phyloP scores from a whole-genome alignment of 2,329 filamentous ascomycete species.

The Venturiaceae sp. region DNA sequence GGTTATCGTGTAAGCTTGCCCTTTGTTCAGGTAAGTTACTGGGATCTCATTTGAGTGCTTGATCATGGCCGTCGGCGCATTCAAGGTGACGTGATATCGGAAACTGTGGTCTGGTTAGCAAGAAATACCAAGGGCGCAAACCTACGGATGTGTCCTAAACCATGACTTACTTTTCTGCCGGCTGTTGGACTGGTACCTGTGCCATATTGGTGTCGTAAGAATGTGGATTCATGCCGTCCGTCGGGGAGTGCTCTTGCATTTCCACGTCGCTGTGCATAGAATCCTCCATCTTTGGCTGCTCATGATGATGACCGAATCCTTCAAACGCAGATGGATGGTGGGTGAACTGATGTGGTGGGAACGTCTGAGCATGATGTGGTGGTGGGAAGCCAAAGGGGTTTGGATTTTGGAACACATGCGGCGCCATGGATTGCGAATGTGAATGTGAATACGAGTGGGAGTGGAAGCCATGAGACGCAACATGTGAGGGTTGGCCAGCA shows the following conservation, averaged over 20 bases:
- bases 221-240: slow-evolving; percentile 43
- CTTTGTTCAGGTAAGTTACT: slow-evolving; percentile 96
- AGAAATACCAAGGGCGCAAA: not conserved
- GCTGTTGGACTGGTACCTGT: slow-evolving; percentile 23
- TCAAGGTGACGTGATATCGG: slow-evolving; percentile 80
- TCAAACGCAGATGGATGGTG: slow-evolving; percentile 76
- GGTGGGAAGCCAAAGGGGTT: slow-evolving; percentile 55
- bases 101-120: slow-evolving; percentile 47
- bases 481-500: slow-evolving; percentile 44
- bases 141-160: not conserved
- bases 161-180: slow-evolving; percentile 36
- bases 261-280: slow-evolving; percentile 43
- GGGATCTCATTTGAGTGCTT: slow-evolving; percentile 84
- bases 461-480: slow-evolving; percentile 62
- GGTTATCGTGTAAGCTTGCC: slow-evolving; percentile 83
- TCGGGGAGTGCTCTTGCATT: slow-evolving; percentile 51
- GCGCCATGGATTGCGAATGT: slow-evolving; percentile 17
- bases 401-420: slow-evolving; percentile 48
- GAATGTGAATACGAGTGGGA: slow-evolving; percentile 14
- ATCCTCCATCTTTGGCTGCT: slow-evolving; percentile 56
- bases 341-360: slow-evolving; percentile 70
- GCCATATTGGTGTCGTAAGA: slow-evolving; percentile 44
- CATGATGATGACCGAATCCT: slow-evolving; percentile 57
- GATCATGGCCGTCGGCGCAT: slow-evolving; percentile 94
- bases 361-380: slow-evolving; percentile 41